These are phyloP conservation scores for Verruconis gallopava DNA, from an alignment of 2,329 filamentous ascomycete genomes.

Conservation along the genomic window DNA sequence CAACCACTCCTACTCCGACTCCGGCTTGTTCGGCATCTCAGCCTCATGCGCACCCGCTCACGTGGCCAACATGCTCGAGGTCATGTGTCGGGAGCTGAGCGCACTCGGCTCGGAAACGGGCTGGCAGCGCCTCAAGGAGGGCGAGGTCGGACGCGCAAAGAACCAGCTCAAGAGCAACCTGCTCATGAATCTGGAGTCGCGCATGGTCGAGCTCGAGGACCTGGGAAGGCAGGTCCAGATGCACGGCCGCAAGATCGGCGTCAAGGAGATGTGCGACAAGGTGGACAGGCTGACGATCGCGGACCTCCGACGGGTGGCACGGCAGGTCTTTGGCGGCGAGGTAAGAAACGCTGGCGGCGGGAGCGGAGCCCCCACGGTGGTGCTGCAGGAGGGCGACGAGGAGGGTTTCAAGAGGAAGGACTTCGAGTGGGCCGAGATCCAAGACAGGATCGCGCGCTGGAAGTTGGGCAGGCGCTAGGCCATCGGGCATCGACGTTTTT, in stretches of 20 bases:
- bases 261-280: conserved; percentile 79
- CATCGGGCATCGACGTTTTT: neutral
- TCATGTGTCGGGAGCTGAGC: conserved; percentile 84
- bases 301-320: conserved; percentile 73
- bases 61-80: conserved; percentile 75
- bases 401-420: conserved; percentile 50
- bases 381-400: conserved; percentile 79
- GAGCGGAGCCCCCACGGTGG: conserved; percentile 82
- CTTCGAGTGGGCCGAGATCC: conserved; percentile 78
- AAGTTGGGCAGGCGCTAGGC: conserved; percentile 53
- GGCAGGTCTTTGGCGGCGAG: conserved; percentile 61
- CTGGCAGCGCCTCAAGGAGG: conserved; percentile 55
- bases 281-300: conserved; percentile 71
- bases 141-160: conserved; percentile 84
- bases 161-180: conserved; percentile 85
- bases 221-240: conserved; percentile 90
- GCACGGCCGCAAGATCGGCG: conserved; percentile 84
- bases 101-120: conserved; percentile 64
- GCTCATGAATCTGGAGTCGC: conserved; percentile 92
- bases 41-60: conserved; percentile 70
- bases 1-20: conserved; percentile 96
- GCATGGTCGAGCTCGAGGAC: conserved; percentile 97
- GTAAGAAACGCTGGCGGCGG: conserved; percentile 64
- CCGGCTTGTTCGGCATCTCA: conserved; percentile 86
- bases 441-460: conserved; percentile 74